These are phyloP conservation scores for Sporothrix brasiliensis DNA, from an alignment of 2,329 filamentous ascomycete species.

Conservation along the genomic window DNA sequence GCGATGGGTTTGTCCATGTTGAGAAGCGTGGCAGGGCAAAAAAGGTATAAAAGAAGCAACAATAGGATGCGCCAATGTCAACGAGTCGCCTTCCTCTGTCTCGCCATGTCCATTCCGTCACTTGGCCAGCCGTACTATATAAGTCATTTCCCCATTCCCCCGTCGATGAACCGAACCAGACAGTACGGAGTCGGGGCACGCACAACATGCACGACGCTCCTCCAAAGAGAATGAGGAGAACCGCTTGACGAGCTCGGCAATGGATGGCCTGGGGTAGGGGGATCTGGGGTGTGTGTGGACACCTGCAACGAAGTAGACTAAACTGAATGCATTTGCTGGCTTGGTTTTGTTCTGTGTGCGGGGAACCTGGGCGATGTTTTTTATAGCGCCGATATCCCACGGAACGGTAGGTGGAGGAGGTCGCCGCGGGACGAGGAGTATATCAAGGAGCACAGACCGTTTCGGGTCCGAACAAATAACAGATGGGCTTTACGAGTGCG, in stretches of 20 bases:
- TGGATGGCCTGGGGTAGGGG: not conserved
- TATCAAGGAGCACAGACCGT: too few species aligned
- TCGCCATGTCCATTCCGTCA: not conserved
- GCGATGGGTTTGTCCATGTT: slow-evolving; percentile 1
- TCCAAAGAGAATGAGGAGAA: too few species aligned
- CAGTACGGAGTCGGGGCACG: too few species aligned
- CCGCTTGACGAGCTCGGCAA: not conserved
- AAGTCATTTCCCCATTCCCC: not conserved
- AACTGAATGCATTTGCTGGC: not conserved
- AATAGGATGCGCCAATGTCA: not conserved
- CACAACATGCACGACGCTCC: too few species aligned
- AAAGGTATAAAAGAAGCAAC: too few species aligned
- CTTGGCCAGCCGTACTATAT: not conserved
- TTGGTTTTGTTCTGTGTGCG: not conserved
- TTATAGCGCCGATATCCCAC: not conserved
- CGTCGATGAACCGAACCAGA: too few species aligned
- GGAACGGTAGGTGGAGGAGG: not conserved
- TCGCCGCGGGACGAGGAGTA: not conserved
- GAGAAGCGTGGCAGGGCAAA: not conserved
- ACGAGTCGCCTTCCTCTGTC: not conserved
- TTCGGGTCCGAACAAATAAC: too few species aligned
- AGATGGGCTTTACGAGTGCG: too few species aligned
- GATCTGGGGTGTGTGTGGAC: not conserved
- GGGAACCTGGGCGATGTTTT: not conserved
- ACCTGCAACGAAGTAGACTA: not conserved